These are phyloP conservation scores for Cercospora sp. DNA, from an alignment of 2,329 filamentous ascomycete genomes.

Conservation along the genomic window DNA sequence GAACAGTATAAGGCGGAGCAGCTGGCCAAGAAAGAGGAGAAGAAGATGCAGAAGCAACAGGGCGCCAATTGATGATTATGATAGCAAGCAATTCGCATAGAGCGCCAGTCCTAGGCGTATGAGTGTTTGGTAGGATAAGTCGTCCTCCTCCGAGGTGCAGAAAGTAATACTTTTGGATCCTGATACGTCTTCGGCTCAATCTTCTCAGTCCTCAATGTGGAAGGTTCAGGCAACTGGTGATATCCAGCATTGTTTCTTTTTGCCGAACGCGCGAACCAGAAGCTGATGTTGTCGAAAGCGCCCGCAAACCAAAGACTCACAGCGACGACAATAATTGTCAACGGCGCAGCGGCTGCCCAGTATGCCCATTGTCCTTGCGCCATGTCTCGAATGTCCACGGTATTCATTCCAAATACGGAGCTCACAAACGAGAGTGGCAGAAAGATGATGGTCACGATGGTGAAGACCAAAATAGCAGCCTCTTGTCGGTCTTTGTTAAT, in stretches of 20 bases:
- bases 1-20: background rate
- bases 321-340: constrained; percentile 13
- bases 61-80: background rate
- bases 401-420: constrained; percentile 48
- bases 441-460: constrained; percentile 47
- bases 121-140: constrained; percentile 4
- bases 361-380: constrained; percentile 14
- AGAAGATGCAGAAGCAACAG: background rate
- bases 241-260: background rate
- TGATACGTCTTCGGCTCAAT: background rate
- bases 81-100: background rate
- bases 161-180: background rate
- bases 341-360: constrained; percentile 13
- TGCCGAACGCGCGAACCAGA: constrained; percentile 6
- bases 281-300: constrained; percentile 11
- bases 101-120: background rate
- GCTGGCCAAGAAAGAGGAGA: background rate
- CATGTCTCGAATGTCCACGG: constrained; percentile 29
- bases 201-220: background rate
- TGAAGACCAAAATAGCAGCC: constrained; percentile 40
- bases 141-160: background rate
- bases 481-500: constrained; percentile 21
- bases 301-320: constrained; percentile 19
- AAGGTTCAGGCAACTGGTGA: background rate
- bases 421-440: constrained; percentile 47